Conservation (phyloP, 75 land plant genomes). For the Pseudotsuga menziesii region DNA sequence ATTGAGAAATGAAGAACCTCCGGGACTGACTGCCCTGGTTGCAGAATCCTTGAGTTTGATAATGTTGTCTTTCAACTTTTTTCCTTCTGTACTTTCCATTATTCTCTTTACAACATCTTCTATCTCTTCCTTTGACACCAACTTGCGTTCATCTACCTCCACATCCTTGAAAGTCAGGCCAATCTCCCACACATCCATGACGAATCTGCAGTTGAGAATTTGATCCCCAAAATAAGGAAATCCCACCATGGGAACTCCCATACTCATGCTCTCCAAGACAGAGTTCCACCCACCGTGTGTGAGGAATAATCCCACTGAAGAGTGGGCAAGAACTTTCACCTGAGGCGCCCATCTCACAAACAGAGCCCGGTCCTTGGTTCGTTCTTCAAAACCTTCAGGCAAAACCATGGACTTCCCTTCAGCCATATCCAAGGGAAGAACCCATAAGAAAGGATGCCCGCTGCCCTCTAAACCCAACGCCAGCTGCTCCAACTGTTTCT, state of each 20-base stretch:
- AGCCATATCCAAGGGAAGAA: conserved; percentile 8
- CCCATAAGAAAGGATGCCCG: conserved; percentile 25
- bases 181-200: neutral
- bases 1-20: neutral
- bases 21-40: neutral
- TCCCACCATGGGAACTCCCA: conserved; percentile 6
- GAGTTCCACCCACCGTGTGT: conserved; percentile 6
- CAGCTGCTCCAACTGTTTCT: conserved; percentile 21
- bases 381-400: neutral
- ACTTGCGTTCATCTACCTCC: neutral
- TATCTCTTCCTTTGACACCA: neutral
- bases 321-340: neutral
- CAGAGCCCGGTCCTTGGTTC: neutral
- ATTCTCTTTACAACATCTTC: neutral
- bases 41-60: neutral
- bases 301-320: neutral
- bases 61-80: neutral
- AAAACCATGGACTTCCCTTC: neutral
- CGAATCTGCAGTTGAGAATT: conserved; percentile 2
- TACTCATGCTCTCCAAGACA: neutral
- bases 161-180: neutral
- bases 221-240: conserved; percentile 3
- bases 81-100: neutral
- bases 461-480: conserved; percentile 15
- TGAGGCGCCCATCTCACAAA: too few relatives aligned